phyloP scores from a whole-genome alignment of 768 basidiomycete genomes.

The Cystofilobasidium ferigula region DNA sequence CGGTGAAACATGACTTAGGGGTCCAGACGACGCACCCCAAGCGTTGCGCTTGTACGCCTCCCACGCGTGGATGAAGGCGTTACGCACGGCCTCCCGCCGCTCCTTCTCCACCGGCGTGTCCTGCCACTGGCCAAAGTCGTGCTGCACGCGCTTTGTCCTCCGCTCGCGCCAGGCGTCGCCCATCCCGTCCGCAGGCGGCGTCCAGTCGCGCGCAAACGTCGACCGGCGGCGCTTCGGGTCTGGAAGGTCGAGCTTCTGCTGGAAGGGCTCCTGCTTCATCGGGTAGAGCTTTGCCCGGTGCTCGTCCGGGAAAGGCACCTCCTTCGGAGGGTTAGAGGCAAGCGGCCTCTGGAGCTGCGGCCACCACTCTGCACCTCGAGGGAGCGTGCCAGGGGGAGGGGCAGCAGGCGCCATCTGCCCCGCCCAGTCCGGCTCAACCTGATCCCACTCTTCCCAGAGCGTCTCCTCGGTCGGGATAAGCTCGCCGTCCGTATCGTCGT shows the following conservation, averaged over 20 bases:
- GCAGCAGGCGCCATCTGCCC: conserved; percentile 1
- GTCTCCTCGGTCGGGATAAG: not conserved
- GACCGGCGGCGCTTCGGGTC: not conserved
- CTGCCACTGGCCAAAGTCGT: not conserved
- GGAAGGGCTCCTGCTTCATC: not conserved
- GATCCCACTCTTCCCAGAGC: not conserved
- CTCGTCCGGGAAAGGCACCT: not conserved
- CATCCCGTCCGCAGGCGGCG: not conserved
- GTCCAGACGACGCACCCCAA: conserved; percentile 27
- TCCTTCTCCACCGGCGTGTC: conserved; percentile 17
- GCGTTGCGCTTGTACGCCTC: conserved; percentile 29
- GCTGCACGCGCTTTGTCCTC: not conserved
- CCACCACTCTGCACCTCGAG: not conserved
- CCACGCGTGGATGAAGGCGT: conserved; percentile 29
- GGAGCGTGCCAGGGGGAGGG: not conserved
- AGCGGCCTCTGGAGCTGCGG: not conserved
- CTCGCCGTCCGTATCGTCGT: conserved; percentile 2
- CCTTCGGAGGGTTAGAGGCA: not conserved
- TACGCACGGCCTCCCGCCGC: conserved; percentile 28
- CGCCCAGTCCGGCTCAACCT: conserved; percentile 6
- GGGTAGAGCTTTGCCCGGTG: conserved; percentile 3
- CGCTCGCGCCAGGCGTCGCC: not conserved
- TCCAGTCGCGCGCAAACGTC: conserved; percentile 4
- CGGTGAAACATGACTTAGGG: no score
- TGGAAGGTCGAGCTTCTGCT: no score